Conservation (phyloP, 306 rosid genomes). For the Vigna reflexopilosa region DNA sequence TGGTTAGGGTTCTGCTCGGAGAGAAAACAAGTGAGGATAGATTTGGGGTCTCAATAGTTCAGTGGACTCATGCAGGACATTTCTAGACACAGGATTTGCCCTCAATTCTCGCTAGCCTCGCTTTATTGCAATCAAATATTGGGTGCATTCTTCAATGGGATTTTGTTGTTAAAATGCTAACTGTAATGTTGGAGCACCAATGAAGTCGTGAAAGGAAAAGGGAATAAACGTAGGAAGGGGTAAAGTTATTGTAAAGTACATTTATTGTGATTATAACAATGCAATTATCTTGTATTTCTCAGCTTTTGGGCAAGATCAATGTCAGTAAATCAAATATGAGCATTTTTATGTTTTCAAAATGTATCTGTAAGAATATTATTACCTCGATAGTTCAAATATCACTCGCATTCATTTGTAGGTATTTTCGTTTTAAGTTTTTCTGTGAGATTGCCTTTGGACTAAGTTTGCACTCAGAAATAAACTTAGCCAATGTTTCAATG, state of each 20-base stretch:
- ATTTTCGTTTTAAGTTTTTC: neutral
- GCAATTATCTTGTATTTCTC: constrained; percentile 14
- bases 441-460: constrained; percentile 2
- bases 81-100: constrained; percentile 9
- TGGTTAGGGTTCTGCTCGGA: constrained; percentile 33
- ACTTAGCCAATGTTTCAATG: neutral
- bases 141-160: constrained; percentile 15
- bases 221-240: neutral
- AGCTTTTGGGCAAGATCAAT: constrained; percentile 8
- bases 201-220: neutral
- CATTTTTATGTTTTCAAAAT: constrained; percentile 2
- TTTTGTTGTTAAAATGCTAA: constrained; percentile 8
- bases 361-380: neutral
- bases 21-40: constrained; percentile 29
- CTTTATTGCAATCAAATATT: neutral
- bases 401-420: neutral
- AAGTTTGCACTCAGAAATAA: neutral
- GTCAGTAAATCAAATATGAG: neutral
- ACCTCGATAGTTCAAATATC: neutral
- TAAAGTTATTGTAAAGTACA: constrained; percentile 2
- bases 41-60: constrained; percentile 1
- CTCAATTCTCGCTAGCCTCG: constrained; percentile 13
- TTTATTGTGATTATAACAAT: neutral
- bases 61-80: constrained; percentile 32
- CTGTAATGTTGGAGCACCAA: constrained; percentile 1